These are phyloP conservation scores for Fomitopsis palustris DNA, from an alignment of 1,284 basidiomycete species.

Conservation along the genomic window DNA sequence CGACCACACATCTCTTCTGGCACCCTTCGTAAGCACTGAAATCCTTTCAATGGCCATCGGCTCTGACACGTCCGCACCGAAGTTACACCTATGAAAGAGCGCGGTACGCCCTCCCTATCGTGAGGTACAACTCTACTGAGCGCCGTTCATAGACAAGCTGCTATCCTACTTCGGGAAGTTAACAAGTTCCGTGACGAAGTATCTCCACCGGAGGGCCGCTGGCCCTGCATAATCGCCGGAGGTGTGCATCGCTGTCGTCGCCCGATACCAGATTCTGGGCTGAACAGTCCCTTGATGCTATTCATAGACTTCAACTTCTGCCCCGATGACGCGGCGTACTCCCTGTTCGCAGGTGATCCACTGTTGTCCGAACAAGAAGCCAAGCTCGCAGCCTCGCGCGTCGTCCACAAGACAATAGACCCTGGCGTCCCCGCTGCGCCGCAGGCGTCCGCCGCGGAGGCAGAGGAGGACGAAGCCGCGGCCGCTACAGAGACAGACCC, in stretches of 20 bases:
- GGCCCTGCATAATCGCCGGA: conserved; percentile 84
- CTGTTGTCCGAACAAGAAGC: conserved; percentile 53
- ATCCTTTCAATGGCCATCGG: background rate
- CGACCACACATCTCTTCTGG: conserved; percentile 92
- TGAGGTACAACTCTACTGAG: conserved; percentile 1
- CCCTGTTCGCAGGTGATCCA: conserved; percentile 65
- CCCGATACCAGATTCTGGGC: background rate
- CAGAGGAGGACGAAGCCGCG: conserved; percentile 40
- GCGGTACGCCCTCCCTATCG: conserved; percentile 4
- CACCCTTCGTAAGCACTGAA: conserved; percentile 67
- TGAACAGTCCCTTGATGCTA: too few species aligned
- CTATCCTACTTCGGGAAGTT: conserved; percentile 68
- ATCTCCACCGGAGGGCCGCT: conserved; percentile 37
- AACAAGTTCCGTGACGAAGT: conserved; percentile 52
- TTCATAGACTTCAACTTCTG: conserved; percentile 87
- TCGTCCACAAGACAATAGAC: conserved; percentile 83
- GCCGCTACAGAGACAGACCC: conserved; percentile 47
- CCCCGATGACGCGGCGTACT: conserved; percentile 84
- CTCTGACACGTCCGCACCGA: background rate
- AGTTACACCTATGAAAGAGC: conserved; percentile 88
- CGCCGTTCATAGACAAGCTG: conserved; percentile 53
- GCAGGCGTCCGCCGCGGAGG: conserved; percentile 25
- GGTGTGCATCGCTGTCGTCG: conserved; percentile 41
- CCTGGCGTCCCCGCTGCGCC: conserved; percentile 39
- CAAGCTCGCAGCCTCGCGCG: conserved; percentile 60